Evolutionary conservation across 192 early-diverging fungal genomes (phyloP), one percentile per base, ranked within the genome.

Genomic region (Tieghemiomyces parasiticus): DNA sequence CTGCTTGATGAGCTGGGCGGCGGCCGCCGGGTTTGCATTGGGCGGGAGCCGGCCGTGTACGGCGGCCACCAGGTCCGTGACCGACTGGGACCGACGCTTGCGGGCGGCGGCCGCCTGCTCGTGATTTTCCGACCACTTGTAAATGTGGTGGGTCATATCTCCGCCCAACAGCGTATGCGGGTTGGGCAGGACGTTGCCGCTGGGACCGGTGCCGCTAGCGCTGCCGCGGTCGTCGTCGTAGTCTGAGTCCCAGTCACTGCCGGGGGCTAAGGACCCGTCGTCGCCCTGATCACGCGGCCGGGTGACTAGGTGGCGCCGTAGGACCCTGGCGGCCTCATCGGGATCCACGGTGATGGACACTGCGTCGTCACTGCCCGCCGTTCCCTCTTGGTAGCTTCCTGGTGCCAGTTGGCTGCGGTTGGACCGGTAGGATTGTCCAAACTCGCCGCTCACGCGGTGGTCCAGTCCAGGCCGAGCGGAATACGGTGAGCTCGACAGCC

Each of bases 131-230:
- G 83, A 76, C 87, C 88, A 92, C 71, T 89, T 83, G 68, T 95
- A 95, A 59, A 95, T 84, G 55, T 91, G 84, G 55, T 86, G 82
- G 3, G 92, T 91, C 60, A 85, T 86, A 60, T 87, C 84, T 31
- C 85, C 89, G 31, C 83, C 83, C 24, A 76, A 74, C 29, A 88
- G 61, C 42, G 73, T 78, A 63, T 81, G 78, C 28, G 74, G 67
- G 35, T 75, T 71, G 45, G 54, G 67, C 29, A 70, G 65, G 45
- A 70, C 55, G 31, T 26, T 59, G 35, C 29, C 28, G 66, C 33
- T 46, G n/a, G n/a, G n/a, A n/a, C n/a, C 63, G 14, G 63, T 63
- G 12, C 67, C 60, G 48, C 63, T 67, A 47, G 62, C 65, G 45
- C 30, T 49, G 51, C 38, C 51, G 45, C 48, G 59, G 46, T 62